Evolutionary conservation across 2,329 filamentous ascomycete genomes (phyloP), one percentile per base, ranked within the genome.

Genomic region (Penicillium fuscoglaucum): DNA sequence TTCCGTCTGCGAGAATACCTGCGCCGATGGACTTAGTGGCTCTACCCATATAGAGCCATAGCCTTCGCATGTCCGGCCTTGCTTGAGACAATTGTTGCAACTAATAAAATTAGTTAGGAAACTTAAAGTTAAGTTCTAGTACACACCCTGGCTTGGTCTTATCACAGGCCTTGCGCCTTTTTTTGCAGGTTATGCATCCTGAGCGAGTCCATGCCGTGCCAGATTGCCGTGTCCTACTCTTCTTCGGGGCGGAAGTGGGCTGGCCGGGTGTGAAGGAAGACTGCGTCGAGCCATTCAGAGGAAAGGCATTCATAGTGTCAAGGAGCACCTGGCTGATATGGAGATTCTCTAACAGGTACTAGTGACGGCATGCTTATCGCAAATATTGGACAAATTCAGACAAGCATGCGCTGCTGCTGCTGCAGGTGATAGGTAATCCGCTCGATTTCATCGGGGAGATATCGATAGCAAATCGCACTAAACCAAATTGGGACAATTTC

Each of bases 151-250:
- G 74, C 54, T 74, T 75, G 24, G 70, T 60, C 62, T 75, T 73
- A 58, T 76, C 74, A 39, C 74, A 76, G 39, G 71, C 69, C 59
- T 76, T 76, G 31, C 73, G 69, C 39, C 74, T 70, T 54, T 65
- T 70, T 56, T 76, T 76, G 61, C 74, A 76, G 3, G 74, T 76
- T n/a, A 76, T 54, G 47, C 74, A 76, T n/a, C 73, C 74, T 3
- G 73, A 74, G 13, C 74, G 72, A 61, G 72, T 73, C 74, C 74
- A 76, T 57, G 66, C 67, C 8, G 65, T 67, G 19, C 71, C 69
- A 15, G 66, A 59, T 48, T 66, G 63, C n/a, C 66, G 67, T 55
- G 61, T 63, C 52, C 68, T 67, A 55, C 57, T 57, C 48, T 67
- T 67, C 46, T 67, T 70, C 21, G 57, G 61, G 7, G 52, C 41